These are phyloP conservation scores for Cicer bijugum DNA, from an alignment of 306 rosid genomes.

Conservation along the genomic window DNA sequence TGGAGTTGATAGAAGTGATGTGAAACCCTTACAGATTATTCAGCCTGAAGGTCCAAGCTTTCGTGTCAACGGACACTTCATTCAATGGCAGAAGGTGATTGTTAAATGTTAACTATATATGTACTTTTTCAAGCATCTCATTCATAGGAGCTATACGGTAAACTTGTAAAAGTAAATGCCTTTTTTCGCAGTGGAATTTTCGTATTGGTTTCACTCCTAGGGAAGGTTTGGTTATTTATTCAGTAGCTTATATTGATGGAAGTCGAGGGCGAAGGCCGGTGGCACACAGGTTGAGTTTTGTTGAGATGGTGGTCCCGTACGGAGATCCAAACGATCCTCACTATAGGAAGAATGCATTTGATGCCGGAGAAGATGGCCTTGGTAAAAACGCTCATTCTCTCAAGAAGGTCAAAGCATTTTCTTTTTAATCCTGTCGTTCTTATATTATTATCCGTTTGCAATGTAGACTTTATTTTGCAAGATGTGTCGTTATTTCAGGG, in stretches of 20 bases:
- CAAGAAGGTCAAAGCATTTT: slow-evolving; percentile 60
- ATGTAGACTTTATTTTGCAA: slow-evolving; percentile 17
- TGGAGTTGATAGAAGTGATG: slow-evolving; percentile 87
- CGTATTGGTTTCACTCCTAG: slow-evolving; percentile 80
- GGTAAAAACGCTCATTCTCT: slow-evolving; percentile 88
- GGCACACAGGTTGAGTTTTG: slow-evolving; percentile 76
- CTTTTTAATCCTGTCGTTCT: neutral
- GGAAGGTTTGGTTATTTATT: slow-evolving; percentile 74
- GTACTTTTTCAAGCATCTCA: slow-evolving; percentile 27
- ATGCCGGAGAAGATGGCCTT: slow-evolving; percentile 86
- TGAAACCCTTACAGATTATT: slow-evolving; percentile 72
- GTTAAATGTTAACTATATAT: slow-evolving; percentile 6
- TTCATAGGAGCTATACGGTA: slow-evolving; percentile 13
- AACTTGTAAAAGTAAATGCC: slow-evolving; percentile 19
- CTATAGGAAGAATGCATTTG: slow-evolving; percentile 84
- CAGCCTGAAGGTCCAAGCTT: slow-evolving; percentile 89
- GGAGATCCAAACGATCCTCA: slow-evolving; percentile 92
- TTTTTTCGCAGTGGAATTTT: slow-evolving; percentile 77
- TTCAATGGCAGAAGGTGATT: slow-evolving; percentile 81
- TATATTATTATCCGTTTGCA: neutral
- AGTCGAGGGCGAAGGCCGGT: slow-evolving; percentile 81
- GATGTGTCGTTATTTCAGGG: slow-evolving; percentile 59
- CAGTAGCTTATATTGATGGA: slow-evolving; percentile 76
- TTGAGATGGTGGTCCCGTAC: slow-evolving; percentile 89
- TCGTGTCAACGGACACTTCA: slow-evolving; percentile 71